These are phyloP conservation scores for Closterium sp. DNA, from an alignment of 139 green algal genomes.

Conservation along the genomic window DNA sequence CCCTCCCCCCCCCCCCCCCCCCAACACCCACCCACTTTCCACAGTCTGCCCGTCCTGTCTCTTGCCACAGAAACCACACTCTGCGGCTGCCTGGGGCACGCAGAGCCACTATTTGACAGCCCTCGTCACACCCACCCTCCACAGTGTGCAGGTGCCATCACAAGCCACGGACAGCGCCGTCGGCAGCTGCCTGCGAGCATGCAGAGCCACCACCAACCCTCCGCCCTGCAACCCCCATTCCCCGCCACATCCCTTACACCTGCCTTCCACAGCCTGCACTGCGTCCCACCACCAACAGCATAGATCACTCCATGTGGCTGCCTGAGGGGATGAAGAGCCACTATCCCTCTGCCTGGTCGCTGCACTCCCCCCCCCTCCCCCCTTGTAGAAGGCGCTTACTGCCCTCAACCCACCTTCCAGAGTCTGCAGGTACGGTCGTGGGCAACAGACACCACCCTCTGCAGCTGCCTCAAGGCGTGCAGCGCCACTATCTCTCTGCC, in stretches of 20 bases:
- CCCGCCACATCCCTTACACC: too few species aligned
- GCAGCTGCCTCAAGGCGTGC: slow-evolving; percentile 63
- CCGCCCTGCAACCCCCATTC: slow-evolving; percentile 78
- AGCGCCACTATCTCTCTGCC: slow-evolving; percentile 55
- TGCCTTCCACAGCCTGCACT: too few species aligned
- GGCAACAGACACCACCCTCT: slow-evolving; percentile 74
- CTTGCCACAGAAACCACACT: slow-evolving; percentile 68
- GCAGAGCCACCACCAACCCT: slow-evolving; percentile 67
- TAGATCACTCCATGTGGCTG: too few species aligned
- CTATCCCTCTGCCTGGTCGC: too few species aligned
- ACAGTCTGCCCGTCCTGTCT: slow-evolving; percentile 86
- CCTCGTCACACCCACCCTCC: slow-evolving; percentile 66
- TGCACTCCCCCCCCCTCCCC: too few species aligned
- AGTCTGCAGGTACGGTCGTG: slow-evolving; percentile 83
- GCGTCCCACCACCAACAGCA: too few species aligned
- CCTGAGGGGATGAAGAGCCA: too few species aligned
- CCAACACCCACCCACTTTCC: slow-evolving; percentile 68
- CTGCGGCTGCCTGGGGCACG: slow-evolving; percentile 63
- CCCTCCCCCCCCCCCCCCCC: not conserved
- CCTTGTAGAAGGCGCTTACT: not conserved
- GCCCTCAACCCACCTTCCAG: slow-evolving; percentile 73
- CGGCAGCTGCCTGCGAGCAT: slow-evolving; percentile 67
- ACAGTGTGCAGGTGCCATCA: slow-evolving; percentile 87
- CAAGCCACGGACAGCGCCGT: slow-evolving; percentile 69
- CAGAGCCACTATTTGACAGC: too few species aligned